phyloP scores from a whole-genome alignment of 495 filamentous ascomycete genomes.

The Bryoglossum gracile region DNA sequence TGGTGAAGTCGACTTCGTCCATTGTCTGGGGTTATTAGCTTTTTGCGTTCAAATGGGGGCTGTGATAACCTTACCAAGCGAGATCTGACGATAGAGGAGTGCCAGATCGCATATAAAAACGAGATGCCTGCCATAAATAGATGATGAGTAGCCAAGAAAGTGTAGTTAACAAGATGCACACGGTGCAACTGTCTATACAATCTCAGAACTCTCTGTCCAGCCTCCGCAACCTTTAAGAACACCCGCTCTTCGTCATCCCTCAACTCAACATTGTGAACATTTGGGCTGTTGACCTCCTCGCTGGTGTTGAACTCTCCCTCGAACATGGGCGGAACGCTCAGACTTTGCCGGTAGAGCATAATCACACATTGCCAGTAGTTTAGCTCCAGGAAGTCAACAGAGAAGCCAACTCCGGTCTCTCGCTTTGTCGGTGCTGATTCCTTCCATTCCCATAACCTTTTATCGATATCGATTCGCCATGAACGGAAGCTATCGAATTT shows the following conservation, averaged over 20 bases:
- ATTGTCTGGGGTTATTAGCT: slow-evolving; percentile 51
- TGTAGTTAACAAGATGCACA: slow-evolving; percentile 86
- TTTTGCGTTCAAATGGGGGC: neutral
- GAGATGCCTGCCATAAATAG: slow-evolving; percentile 97
- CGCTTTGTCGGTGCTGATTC: slow-evolving; percentile 65
- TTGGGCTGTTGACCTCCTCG: slow-evolving; percentile 57
- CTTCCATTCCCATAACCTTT: slow-evolving; percentile 80
- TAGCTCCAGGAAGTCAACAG: slow-evolving; percentile 76
- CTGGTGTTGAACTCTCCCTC: slow-evolving; percentile 69
- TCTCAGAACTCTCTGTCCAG: slow-evolving; percentile 84
- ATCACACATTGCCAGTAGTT: slow-evolving; percentile 99
- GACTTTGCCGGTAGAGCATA: slow-evolving; percentile 87
- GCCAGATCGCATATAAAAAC: slow-evolving; percentile 96
- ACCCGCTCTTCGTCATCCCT: slow-evolving; percentile 85
- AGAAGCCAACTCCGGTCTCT: slow-evolving; percentile 81
- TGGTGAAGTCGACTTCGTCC: slow-evolving; percentile 94
- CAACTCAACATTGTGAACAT: slow-evolving; percentile 41
- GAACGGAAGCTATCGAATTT: slow-evolving; percentile 78
- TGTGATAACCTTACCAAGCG: slow-evolving; percentile 54
- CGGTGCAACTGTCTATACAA: slow-evolving; percentile 87
- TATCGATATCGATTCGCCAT: slow-evolving; percentile 85
- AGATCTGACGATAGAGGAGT: slow-evolving; percentile 79
- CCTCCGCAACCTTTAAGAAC: slow-evolving; percentile 89
- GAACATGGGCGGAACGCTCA: slow-evolving; percentile 78
- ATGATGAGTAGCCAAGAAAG: slow-evolving; percentile 93